Evolutionary conservation across 176 grass and related monocot species (phyloP).

Genomic region (Tillandsia leiboldiana): DNA sequence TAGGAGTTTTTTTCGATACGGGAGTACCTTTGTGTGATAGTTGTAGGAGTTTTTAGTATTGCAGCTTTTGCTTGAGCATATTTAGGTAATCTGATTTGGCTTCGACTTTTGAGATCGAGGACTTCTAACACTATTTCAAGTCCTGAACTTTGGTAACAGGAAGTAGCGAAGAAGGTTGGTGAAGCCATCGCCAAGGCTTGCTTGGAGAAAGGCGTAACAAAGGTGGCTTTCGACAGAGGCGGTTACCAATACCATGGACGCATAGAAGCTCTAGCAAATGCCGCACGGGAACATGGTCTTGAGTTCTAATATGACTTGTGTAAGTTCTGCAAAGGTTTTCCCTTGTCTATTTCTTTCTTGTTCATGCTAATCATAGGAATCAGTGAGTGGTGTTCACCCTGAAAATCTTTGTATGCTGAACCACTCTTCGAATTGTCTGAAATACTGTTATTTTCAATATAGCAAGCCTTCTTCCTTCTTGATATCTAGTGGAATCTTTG

Average conservation of each 20-base stretch:
- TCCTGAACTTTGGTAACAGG: conserved; percentile 31
- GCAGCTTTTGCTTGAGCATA: background rate
- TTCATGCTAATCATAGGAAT: background rate
- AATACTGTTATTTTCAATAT: background rate
- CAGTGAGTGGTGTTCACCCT: background rate
- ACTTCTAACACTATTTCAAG: conserved; percentile 7
- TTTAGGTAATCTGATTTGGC: background rate
- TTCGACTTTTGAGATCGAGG: background rate
- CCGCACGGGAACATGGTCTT: conserved; percentile 80
- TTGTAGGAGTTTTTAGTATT: background rate
- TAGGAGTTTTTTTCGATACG: no score
- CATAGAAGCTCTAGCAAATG: conserved; percentile 76
- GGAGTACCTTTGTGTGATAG: no score
- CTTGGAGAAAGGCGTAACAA: conserved; percentile 88
- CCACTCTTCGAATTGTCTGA: background rate
- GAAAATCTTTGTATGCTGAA: background rate
- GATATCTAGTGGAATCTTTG: background rate
- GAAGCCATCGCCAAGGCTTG: conserved; percentile 82
- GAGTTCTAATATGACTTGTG: conserved; percentile 40
- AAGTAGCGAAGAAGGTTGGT: conserved; percentile 83
- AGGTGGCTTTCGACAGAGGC: conserved; percentile 88
- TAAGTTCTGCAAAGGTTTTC: conserved; percentile 22
- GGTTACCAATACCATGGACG: conserved; percentile 80
- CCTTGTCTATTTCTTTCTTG: conserved; percentile 20
- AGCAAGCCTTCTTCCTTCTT: background rate